phyloP scores from a whole-genome alignment of 2,329 filamentous ascomycete species.

The Phialophora macrospora region DNA sequence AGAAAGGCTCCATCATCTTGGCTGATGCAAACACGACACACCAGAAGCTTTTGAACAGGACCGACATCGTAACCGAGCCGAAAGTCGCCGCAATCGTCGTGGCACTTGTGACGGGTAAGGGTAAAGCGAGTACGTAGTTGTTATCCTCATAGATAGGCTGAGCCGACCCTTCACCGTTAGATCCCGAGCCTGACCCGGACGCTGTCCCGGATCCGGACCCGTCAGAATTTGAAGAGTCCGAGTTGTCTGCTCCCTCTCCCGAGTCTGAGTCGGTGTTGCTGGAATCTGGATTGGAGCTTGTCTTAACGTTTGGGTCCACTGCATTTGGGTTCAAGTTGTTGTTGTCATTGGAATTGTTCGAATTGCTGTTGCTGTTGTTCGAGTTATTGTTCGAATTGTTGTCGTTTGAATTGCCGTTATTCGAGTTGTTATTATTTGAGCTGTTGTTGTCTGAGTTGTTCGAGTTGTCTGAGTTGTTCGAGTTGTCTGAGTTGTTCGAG shows the following conservation, averaged over 20 bases:
- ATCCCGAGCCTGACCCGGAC: background rate
- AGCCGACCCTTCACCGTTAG: background rate
- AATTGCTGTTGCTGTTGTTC: background rate
- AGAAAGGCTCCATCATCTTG: conserved; percentile 24
- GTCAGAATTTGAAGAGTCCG: conserved; percentile 6
- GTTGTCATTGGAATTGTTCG: background rate
- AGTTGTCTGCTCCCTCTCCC: background rate
- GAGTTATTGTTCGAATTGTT: background rate
- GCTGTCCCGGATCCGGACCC: background rate
- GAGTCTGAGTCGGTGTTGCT: background rate
- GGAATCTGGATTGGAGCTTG: conserved; percentile 1
- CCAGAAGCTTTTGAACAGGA: conserved; percentile 20
- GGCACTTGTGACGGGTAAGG: conserved; percentile 1
- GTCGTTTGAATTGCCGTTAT: background rate
- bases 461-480: too few relatives aligned
- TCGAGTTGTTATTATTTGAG: background rate
- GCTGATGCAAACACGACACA: conserved; percentile 18
- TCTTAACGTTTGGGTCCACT: background rate
- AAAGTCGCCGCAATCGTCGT: conserved; percentile 4
- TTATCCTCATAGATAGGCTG: conserved; percentile 12
- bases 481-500: too few relatives aligned
- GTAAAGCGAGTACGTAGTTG: conserved; percentile 4
- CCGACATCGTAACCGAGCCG: conserved; percentile 8
- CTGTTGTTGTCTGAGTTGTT: background rate
- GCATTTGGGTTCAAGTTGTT: background rate